Evolutionary conservation across 108 stramenopile genomes (phyloP), one percentile per base, ranked within the genome.

Genomic region (Nitzschia palea): DNA sequence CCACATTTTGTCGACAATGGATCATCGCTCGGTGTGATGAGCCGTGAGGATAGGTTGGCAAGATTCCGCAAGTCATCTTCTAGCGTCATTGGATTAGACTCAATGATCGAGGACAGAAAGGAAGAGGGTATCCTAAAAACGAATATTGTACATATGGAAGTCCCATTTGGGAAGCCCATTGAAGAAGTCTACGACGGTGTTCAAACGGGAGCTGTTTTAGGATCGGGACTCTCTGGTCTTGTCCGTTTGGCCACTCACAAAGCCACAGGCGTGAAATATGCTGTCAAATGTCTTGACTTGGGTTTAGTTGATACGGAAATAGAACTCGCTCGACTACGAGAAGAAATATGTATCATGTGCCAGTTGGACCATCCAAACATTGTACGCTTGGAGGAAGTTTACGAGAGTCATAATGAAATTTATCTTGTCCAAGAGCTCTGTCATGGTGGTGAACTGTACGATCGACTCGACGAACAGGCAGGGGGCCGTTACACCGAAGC

Each of bases 381-480:
- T 53, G 81, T 78, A 18, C 81, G 84, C 25, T 62, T 88, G 31
- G 84, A 88, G 53, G 87, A 88, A 62, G 84, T 88, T 15, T 88
- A 85, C 62, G 87, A 88, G 56, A 79, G 76, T 30, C 83, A 84
- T 53, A 80, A 81, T 15, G 80, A 86, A 55, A 91, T 95, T 28
- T 95, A 91, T 44, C 82, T 94, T 20, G 94, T 95, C 35, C 90
- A 94, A 67, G 95, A 95, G 48, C 68, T 97, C 37, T 97, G 96
- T 77, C 69, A 83, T 31, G 96, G 96, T n/a, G 96, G 96, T 9
- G 96, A 97, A 62, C 83, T 97, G n/a, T 94, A 95, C 61, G 95
- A 97, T 52, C 85, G 90, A 23, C 65, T 96, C 40, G 91, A 93
- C 67, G 90, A 89, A 48, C 88, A 95, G 56, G 81, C 87, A 0